Percentiles rank a stretch among this genome's conserved stretches.
These are phyloP conservation scores for Achaetomium macrosporum DNA, from an alignment of 2,329 filamentous ascomycete species.

Conservation along the genomic window DNA sequence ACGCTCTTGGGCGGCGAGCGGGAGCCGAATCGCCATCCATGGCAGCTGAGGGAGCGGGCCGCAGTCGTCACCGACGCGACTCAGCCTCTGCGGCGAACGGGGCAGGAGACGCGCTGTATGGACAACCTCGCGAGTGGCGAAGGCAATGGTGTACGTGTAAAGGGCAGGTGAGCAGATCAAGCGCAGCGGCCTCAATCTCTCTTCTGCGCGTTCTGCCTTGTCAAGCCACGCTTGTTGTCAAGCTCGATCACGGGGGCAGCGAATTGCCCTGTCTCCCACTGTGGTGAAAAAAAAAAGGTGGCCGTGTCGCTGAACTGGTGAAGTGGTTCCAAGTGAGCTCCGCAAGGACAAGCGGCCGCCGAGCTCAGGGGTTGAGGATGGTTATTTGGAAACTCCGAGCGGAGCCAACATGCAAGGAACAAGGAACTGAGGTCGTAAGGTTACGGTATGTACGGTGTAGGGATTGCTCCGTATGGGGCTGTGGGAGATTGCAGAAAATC, in stretches of 20 bases:
- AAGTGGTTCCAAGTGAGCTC: too few species aligned
- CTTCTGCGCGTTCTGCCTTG: slow-evolving; percentile 11
- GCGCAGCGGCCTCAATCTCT: background rate
- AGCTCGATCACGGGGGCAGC: too few species aligned
- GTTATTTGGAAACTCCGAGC: too few species aligned
- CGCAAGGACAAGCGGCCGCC: too few species aligned
- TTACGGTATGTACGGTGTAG: background rate
- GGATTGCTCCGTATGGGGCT: too few species aligned
- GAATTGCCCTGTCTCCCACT: too few species aligned
- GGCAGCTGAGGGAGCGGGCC: slow-evolving; percentile 18
- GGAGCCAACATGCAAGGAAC: too few species aligned
- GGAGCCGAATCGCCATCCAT: slow-evolving; percentile 24
- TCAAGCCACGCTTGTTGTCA: slow-evolving; percentile 15
- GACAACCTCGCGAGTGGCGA: slow-evolving; percentile 12
- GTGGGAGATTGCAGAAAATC: too few species aligned
- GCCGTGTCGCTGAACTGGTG: too few species aligned
- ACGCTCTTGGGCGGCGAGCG: slow-evolving; percentile 35
- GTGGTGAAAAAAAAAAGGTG: too few species aligned
- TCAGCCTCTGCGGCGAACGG: slow-evolving; percentile 17
- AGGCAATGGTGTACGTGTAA: slow-evolving; percentile 3
- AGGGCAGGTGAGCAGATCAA: slow-evolving; percentile 1
- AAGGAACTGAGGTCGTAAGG: background rate
- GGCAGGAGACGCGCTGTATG: background rate
- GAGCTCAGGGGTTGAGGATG: too few species aligned
- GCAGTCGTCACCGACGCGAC: slow-evolving; percentile 16